Evolutionary conservation across 306 rosid genomes (phyloP).

Genomic region (Alnus glutinosa): DNA sequence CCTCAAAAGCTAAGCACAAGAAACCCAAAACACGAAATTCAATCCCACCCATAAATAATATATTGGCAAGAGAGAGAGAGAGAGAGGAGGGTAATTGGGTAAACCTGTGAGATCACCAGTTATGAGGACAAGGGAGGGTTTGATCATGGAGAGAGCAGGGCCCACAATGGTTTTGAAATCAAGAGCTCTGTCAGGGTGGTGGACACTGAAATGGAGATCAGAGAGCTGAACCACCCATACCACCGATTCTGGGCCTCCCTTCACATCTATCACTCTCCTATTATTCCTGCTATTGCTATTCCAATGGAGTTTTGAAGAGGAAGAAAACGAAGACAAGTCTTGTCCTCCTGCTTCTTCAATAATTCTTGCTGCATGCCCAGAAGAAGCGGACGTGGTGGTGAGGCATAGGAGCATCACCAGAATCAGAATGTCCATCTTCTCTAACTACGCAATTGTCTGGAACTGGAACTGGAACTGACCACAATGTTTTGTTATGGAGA

Average conservation of each 20-base stretch:
- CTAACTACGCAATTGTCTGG: not conserved
- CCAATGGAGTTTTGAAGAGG: not conserved
- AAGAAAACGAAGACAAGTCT: not conserved
- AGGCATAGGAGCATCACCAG: constrained; percentile 4
- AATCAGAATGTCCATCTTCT: constrained; percentile 15
- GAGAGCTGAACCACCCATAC: constrained; percentile 94
- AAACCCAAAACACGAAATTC: not conserved
- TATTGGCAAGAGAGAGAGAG: not conserved
- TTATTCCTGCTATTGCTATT: not conserved
- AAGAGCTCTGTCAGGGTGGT: constrained; percentile 78
- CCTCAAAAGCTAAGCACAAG: not conserved
- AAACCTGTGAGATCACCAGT: constrained; percentile 96
- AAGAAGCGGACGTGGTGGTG: not conserved
- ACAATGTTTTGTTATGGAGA: not conserved
- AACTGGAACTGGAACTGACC: not conserved
- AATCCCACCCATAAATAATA: not conserved
- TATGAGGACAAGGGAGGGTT: constrained; percentile 92
- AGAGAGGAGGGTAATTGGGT: constrained; percentile 11
- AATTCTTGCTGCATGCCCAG: not conserved
- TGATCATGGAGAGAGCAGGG: constrained; percentile 76
- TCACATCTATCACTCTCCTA: constrained; percentile 29
- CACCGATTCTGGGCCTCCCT: constrained; percentile 64
- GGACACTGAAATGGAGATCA: constrained; percentile 95
- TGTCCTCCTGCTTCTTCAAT: not conserved
- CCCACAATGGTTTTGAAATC: constrained; percentile 56